These are phyloP conservation scores for Phaffomyces thermotolerans DNA, from an alignment of 805 yeast genomes.

Conservation along the genomic window DNA sequence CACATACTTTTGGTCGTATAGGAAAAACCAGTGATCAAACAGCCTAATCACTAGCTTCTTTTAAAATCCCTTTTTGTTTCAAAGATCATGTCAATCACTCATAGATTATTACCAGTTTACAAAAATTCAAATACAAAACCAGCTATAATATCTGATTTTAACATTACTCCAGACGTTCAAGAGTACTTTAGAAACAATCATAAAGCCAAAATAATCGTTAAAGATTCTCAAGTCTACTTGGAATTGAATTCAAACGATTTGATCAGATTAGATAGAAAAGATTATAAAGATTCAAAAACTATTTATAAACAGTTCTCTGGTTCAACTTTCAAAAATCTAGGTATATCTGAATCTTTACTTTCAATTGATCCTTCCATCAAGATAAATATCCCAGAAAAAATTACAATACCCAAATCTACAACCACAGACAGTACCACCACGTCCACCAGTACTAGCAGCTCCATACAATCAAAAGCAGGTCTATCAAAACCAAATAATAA, in stretches of 20 bases:
- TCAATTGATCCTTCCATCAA: background rate
- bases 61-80: background rate
- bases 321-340: constrained; percentile 18
- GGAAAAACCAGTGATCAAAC: too few species aligned
- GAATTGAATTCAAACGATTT: constrained; percentile 7
- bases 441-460: background rate
- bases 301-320: constrained; percentile 20
- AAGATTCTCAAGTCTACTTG: constrained; percentile 15
- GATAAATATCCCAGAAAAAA: background rate
- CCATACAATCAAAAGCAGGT: background rate
- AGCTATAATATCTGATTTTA: constrained; percentile 9
- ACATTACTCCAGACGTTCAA: constrained; percentile 1
- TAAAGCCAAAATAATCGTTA: constrained; percentile 17
- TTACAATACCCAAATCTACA: background rate
- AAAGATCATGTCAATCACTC: constrained; percentile 4
- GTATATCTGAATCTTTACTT: constrained; percentile 1
- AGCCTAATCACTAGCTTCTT: too few species aligned
- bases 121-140: constrained; percentile 7
- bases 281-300: background rate
- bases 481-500: background rate
- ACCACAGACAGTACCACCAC: background rate
- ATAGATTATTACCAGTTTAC: constrained; percentile 11
- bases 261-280: constrained; percentile 8
- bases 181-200: constrained; percentile 7
- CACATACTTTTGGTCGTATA: too few species aligned